Base-by-base conservation (phyloP, 2,329 filamentous ascomycete genomes). In the Cladosporium austrohemisphaericum region DNA sequence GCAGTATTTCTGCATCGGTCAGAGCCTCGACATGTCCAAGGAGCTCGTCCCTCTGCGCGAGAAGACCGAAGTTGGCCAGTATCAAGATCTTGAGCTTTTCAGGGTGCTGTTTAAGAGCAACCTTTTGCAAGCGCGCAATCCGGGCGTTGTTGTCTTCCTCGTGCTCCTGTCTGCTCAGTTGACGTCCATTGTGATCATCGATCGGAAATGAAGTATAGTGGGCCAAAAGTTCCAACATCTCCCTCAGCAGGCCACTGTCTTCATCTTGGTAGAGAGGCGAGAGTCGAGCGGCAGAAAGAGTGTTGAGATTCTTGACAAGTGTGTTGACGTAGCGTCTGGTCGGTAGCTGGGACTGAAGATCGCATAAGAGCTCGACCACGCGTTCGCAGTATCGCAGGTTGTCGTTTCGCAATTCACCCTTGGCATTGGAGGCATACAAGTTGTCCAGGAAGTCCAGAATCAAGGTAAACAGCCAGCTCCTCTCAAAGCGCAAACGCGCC, bases 271-370 rank as follows among this genome's bases (percentile, higher is more conserved):
- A 94, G 60, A 92, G 71, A 1, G 86, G 85, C 1, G 92, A 96
- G 14, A 95, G 71, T 40, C 79, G 80, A 59, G 96, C 82, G 8
- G 86, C 80, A 1, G 92, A 76, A 22, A 96, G 70, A 18, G 95
- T 69, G 64, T 97, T 90, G 37, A 97, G 73, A 64, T 98, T 92
- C 60, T 86, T 84, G 11, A 97, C 69, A 33, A 98, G 72, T 1
- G 88, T 84, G 67, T 96, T 96, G 64, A 95, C 88, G 65, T 97
- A 97, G 67, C 93, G 83, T 59, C 93, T 79, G 3, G 94, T 98
- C 0, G 93, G 93, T 40, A 97, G 75, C 66, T 98, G 93, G 61
- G 92, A 96, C 66, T 94, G 83, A 16, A 98, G 72, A 65, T 98
- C 93, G 7, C 86, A 85, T 40, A 98, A 74, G 44, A 98, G 85